Percentiles rank a stretch among this genome's conserved stretches.
phyloP scores from a whole-genome alignment of 1,284 basidiomycete species.

The Pulveroboletus sp. region DNA sequence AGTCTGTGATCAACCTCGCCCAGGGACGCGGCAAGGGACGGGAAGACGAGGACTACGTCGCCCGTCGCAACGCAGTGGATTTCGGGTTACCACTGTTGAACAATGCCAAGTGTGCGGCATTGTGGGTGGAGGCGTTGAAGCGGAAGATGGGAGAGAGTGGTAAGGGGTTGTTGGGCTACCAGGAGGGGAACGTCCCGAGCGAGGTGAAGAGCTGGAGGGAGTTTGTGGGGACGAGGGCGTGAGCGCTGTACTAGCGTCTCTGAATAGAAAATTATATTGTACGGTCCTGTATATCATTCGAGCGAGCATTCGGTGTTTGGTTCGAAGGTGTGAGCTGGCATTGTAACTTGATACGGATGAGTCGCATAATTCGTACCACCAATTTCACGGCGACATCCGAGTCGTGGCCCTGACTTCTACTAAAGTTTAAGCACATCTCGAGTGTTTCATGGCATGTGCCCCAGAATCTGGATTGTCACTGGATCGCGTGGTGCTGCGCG shows the following conservation, averaged over 20 bases:
- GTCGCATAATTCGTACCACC: too few species aligned
- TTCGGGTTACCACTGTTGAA: constrained; percentile 91
- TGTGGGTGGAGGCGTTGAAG: constrained; percentile 90
- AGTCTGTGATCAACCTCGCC: constrained; percentile 94
- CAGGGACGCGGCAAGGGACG: constrained; percentile 77
- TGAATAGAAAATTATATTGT: too few species aligned
- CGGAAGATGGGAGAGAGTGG: constrained; percentile 84
- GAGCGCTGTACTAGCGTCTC: background rate
- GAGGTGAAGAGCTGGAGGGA: constrained; percentile 93
- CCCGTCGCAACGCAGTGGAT: constrained; percentile 87
- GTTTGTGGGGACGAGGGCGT: constrained; percentile 75
- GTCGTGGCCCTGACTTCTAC: too few species aligned
- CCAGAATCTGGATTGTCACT: too few species aligned
- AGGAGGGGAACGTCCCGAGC: constrained; percentile 88
- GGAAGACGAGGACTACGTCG: constrained; percentile 95
- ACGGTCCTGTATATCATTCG: too few species aligned
- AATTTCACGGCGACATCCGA: too few species aligned
- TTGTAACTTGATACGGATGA: too few species aligned
- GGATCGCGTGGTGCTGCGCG: too few species aligned
- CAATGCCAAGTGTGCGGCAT: constrained; percentile 84
- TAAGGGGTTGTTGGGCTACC: constrained; percentile 80
- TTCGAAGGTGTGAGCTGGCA: too few species aligned
- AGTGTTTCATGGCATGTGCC: too few species aligned
- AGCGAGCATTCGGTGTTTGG: too few species aligned
- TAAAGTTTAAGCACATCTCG: too few species aligned